Evolutionary conservation across 2,329 filamentous ascomycete genomes (phyloP), one percentile per base, ranked within the genome.

Genomic region (Exophiala mesophila): DNA sequence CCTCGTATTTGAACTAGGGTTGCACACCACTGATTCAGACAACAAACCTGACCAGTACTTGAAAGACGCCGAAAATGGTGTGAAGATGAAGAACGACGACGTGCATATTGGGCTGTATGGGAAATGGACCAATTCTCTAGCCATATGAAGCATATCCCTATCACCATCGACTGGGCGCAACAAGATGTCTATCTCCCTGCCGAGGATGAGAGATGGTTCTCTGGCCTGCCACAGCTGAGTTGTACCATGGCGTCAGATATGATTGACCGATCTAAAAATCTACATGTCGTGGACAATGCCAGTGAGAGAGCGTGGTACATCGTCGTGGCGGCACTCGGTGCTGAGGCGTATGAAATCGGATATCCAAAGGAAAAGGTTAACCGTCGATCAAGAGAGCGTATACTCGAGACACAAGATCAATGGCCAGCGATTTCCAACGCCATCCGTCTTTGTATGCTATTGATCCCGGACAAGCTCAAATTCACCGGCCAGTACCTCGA

Each of bases 101-200:
- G 65, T 3, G 59, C 60, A 1, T 68, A 61, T 59, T 68, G 64
- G 65, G 60, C 63, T 0, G 58, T 67, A n/a, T 68, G 63, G 63
- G 65, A 68, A 40, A 65, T 68, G 58, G 65, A 68, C 41, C 57
- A 64, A 8, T 68, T 66, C 44, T 61, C 64, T 2, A 63, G 55
- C 35, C 62, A 61, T 5, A 62, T 68, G 28, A 57, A 62, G 13
- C 58, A 60, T 3, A 49, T 56, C 5, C 65, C 65, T 3, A 59
- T 59, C 2, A 62, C 59, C 1, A 55, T 66, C 3, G 54, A 64
- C 44, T 63, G 59, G 57, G 49, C 55, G 3, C 57, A 61, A 36
- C 63, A 60, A 31, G 52, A 63, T 16, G 60, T 58, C 8, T 47
- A 59, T 32, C 58, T 68, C 3, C 64, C 64, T 2, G 58, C 61